A percentile compares a stretch with the other conserved stretches of the same genome.
These are phyloP conservation scores for Claviceps maximensis DNA, from an alignment of 2,329 filamentous ascomycete genomes.

Conservation along the genomic window DNA sequence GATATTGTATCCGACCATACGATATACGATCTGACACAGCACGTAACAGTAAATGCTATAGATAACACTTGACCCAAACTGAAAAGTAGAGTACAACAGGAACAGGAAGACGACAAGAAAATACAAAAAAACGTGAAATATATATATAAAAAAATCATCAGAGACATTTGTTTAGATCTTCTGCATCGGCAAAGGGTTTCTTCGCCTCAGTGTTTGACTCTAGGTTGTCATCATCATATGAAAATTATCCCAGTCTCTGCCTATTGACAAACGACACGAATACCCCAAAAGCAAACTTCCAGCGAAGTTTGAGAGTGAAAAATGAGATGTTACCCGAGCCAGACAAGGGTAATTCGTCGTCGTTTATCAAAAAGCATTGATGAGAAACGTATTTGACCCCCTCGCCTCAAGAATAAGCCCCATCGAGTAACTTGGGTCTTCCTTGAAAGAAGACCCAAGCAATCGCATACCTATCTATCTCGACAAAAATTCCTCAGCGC, in stretches of 20 bases:
- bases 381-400: slow-evolving; percentile 34
- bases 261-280: slow-evolving; percentile 7
- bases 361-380: slow-evolving; percentile 6
- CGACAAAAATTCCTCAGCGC: slow-evolving; percentile 67
- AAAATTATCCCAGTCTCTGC: slow-evolving; percentile 36
- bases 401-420: slow-evolving; percentile 99
- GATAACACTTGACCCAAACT: too few relatives aligned
- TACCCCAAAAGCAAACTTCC: slow-evolving; percentile 25
- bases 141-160: slow-evolving; percentile 9
- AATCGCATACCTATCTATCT: slow-evolving; percentile 99
- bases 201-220: slow-evolving; percentile 94
- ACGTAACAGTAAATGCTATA: too few relatives aligned
- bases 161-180: slow-evolving; percentile 17
- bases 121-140: not conserved
- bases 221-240: slow-evolving; percentile 77
- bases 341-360: slow-evolving; percentile 9
- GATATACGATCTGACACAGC: too few relatives aligned
- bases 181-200: slow-evolving; percentile 18
- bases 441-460: slow-evolving; percentile 31
- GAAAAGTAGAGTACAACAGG: too few relatives aligned
- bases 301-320: slow-evolving; percentile 25
- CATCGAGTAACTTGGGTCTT: slow-evolving; percentile 83
- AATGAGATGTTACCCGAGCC: not conserved
- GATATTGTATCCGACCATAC: too few relatives aligned
- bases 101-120: not conserved